A percentile compares a stretch with the other conserved stretches of the same genome.
phyloP scores from a whole-genome alignment of 2,329 filamentous ascomycete species.

The Phialocephala subalpina region DNA sequence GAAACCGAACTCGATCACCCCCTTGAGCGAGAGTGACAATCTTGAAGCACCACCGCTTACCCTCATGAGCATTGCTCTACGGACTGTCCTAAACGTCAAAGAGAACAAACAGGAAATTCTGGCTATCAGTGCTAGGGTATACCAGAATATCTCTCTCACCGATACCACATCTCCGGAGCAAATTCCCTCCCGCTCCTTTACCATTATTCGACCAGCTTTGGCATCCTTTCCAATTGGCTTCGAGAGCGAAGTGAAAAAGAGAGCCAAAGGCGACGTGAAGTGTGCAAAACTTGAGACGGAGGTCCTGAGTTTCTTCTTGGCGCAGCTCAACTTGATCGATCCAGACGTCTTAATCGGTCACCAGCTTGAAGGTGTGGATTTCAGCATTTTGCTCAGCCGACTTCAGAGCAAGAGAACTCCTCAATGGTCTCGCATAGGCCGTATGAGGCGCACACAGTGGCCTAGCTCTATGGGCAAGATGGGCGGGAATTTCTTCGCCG shows the following conservation, averaged over 20 bases:
- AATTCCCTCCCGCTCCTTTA: conserved; percentile 89
- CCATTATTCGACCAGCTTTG: conserved; percentile 83
- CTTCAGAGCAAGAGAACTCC: conserved; percentile 90
- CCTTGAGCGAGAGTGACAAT: conserved; percentile 79
- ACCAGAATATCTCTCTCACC: conserved; percentile 86
- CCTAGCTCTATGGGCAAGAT: conserved; percentile 85
- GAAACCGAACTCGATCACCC: conserved; percentile 78
- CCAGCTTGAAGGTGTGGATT: conserved; percentile 96
- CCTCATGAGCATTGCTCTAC: conserved; percentile 92
- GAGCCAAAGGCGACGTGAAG: conserved; percentile 79
- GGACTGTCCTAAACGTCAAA: conserved; percentile 87
- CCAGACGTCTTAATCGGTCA: conserved; percentile 95
- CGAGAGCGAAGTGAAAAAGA: conserved; percentile 74
- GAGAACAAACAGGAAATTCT: conserved; percentile 98
- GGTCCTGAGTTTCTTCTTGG: conserved; percentile 87
- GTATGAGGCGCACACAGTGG: conserved; percentile 85
- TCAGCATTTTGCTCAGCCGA: conserved; percentile 87
- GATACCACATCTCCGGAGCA: conserved; percentile 91
- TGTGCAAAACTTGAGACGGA: conserved; percentile 85
- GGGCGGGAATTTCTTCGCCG: conserved; percentile 90
- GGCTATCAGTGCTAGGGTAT: conserved; percentile 88
- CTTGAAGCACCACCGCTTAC: conserved; percentile 87
- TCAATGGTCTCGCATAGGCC: conserved; percentile 92
- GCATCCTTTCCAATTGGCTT: conserved; percentile 86
- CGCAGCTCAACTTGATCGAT: conserved; percentile 85